These are phyloP conservation scores for Hyphodiscus sp. DNA, from an alignment of 2,329 filamentous ascomycete species.

Conservation along the genomic window DNA sequence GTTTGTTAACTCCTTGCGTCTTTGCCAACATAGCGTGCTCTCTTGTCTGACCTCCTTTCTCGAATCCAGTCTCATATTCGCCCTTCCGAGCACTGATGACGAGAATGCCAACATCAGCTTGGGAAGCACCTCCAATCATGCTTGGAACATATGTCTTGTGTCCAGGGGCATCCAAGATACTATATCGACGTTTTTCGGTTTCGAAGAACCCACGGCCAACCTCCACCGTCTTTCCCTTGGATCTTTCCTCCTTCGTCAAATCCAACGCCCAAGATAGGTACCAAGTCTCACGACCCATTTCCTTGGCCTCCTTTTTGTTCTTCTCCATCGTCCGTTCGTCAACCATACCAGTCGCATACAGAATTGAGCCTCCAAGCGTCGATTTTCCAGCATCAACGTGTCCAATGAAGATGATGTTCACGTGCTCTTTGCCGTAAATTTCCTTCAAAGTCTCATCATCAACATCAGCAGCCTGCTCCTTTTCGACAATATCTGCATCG, in stretches of 20 bases:
- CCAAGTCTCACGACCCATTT: slow-evolving; percentile 94
- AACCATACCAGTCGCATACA: slow-evolving; percentile 97
- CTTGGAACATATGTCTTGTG: slow-evolving; percentile 97
- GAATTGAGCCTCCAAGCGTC: slow-evolving; percentile 85
- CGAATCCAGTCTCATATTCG: slow-evolving; percentile 98
- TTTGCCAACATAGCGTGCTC: slow-evolving; percentile 98
- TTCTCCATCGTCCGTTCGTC: slow-evolving; percentile 98
- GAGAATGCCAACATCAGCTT: slow-evolving; percentile 88
- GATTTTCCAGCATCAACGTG: slow-evolving; percentile 99
- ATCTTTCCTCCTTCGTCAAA: slow-evolving; percentile 90
- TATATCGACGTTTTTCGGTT: slow-evolving; percentile 93
- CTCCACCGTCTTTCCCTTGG: slow-evolving; percentile 97
- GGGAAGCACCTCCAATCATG: slow-evolving; percentile 95
- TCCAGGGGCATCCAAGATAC: slow-evolving; percentile 90
- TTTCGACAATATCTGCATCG: slow-evolving; percentile 75
- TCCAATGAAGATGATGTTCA: slow-evolving; percentile 97
- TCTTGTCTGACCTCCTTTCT: slow-evolving; percentile 90
- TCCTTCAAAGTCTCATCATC: slow-evolving; percentile 84
- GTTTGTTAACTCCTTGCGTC: slow-evolving; percentile 96
- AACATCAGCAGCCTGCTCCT: slow-evolving; percentile 63
- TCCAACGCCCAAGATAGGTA: slow-evolving; percentile 98
- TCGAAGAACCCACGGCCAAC: slow-evolving; percentile 95
- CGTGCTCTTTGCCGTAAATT: slow-evolving; percentile 87
- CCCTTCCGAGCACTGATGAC: slow-evolving; percentile 96
- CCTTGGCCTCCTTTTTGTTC: slow-evolving; percentile 95